Conservation (phyloP, 2,329 filamentous ascomycete species). For the Ceratocystiopsis sp. region DNA sequence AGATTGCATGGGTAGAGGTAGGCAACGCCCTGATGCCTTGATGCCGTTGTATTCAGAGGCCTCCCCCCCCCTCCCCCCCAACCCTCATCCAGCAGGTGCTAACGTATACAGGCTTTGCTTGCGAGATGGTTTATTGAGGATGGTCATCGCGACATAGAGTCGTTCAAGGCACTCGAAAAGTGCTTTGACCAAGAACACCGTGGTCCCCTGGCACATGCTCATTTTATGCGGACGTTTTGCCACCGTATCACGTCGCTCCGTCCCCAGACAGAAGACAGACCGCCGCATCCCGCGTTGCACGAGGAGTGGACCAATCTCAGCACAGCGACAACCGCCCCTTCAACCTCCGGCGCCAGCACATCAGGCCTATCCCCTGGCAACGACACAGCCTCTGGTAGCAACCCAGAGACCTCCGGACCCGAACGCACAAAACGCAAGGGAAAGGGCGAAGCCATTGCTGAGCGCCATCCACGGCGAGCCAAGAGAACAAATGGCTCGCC, state of each 20-base stretch:
- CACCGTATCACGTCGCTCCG: constrained; percentile 25
- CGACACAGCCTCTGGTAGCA: constrained; percentile 8
- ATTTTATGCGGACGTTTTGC: constrained; percentile 44
- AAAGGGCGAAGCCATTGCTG: constrained; percentile 19
- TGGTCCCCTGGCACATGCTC: constrained; percentile 38
- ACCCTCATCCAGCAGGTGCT: neutral
- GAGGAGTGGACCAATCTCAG: constrained; percentile 15
- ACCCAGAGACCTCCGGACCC: constrained; percentile 6
- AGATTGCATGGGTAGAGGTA: constrained; percentile 44
- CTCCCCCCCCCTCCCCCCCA: neutral
- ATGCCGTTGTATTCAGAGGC: neutral
- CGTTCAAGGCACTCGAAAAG: constrained; percentile 44
- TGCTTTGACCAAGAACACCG: constrained; percentile 46
- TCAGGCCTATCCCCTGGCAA: neutral
- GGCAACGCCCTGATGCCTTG: no score
- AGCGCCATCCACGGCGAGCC: constrained; percentile 18
- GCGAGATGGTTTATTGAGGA: constrained; percentile 48
- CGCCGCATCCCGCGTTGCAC: constrained; percentile 11
- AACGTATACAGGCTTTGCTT: constrained; percentile 25
- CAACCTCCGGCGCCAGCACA: neutral
- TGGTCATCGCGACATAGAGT: constrained; percentile 42
- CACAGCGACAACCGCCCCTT: constrained; percentile 1
- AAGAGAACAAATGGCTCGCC: constrained; percentile 19
- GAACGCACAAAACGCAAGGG: constrained; percentile 18
- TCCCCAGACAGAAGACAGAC: constrained; percentile 16